phyloP scores from a whole-genome alignment of 2,329 filamentous ascomycete genomes.

The Sporothrix mexicana region DNA sequence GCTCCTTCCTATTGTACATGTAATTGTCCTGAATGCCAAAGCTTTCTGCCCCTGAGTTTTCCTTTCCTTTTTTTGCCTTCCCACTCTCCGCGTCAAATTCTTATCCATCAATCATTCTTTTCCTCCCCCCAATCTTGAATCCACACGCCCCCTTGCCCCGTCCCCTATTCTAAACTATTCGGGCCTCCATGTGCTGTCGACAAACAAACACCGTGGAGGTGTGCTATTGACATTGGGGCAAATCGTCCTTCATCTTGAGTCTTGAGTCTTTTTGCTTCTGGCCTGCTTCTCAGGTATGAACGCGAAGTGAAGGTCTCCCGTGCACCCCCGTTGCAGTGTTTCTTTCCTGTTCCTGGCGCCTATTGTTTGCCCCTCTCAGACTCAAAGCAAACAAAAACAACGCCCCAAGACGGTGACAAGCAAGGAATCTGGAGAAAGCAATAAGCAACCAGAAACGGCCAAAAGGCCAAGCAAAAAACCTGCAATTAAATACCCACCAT shows the following conservation, averaged over 20 bases:
- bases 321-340: not conserved
- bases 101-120: not conserved
- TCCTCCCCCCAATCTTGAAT: not conserved
- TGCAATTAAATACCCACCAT: not conserved
- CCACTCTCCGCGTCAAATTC: slow-evolving; percentile 10
- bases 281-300: not conserved
- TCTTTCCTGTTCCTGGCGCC: not conserved
- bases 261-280: not conserved
- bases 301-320: not conserved
- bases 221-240: slow-evolving; percentile 5
- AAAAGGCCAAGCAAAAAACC: slow-evolving; percentile 15
- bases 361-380: not conserved
- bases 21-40: too few species aligned
- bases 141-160: not conserved
- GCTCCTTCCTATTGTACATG: slow-evolving; percentile 15
- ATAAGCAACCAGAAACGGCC: not conserved
- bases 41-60: too few species aligned
- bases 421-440: not conserved
- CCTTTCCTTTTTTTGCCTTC: not conserved
- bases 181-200: not conserved
- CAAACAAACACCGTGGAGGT: not conserved
- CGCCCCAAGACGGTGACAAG: not conserved
- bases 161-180: not conserved
- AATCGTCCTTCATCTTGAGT: not conserved
- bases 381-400: not conserved